These are phyloP conservation scores for Pelargonium cotyledonis DNA, from an alignment of 441 rosid genomes.

Conservation along the genomic window DNA sequence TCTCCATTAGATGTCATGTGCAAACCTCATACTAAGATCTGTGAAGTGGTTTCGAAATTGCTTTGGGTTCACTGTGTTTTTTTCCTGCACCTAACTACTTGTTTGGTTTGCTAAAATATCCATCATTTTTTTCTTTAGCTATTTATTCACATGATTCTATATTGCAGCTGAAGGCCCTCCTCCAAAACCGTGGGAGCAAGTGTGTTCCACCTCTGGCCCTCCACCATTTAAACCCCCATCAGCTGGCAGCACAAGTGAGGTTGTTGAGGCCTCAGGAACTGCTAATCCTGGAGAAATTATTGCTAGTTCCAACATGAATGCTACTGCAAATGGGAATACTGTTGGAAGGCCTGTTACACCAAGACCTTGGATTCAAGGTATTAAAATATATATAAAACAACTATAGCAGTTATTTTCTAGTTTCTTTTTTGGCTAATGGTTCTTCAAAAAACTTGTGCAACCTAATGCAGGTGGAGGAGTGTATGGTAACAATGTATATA, in stretches of 20 bases:
- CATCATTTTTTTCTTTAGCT: too few relatives aligned
- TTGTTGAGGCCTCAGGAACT: conserved; percentile 28
- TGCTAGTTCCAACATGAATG: conserved; percentile 11
- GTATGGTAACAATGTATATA: conserved; percentile 16
- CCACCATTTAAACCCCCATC: conserved; percentile 31
- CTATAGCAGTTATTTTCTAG: too few relatives aligned
- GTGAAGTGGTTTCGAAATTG: too few relatives aligned
- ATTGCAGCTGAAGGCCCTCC: conserved; percentile 24
- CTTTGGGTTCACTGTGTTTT: too few relatives aligned
- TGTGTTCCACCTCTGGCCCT: conserved; percentile 22
- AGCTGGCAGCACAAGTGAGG: conserved; percentile 31
- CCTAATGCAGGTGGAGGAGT: conserved; percentile 22
- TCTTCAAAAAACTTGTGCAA: too few relatives aligned
- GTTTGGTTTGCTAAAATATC: too few relatives aligned
- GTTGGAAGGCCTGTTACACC: conserved; percentile 20
- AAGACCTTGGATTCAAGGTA: conserved; percentile 19
- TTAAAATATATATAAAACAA: too few relatives aligned
- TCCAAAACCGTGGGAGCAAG: conserved; percentile 34
- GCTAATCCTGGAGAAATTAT: conserved; percentile 25
- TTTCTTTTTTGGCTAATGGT: too few relatives aligned
- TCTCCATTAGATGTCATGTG: too few relatives aligned
- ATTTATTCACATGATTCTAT: too few relatives aligned
- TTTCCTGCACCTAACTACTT: too few relatives aligned
- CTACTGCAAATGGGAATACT: conserved; percentile 10
- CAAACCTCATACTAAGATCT: too few relatives aligned